Evolutionary conservation across 805 yeast genomes (phyloP).

Genomic region (Peterozyma toletana): DNA sequence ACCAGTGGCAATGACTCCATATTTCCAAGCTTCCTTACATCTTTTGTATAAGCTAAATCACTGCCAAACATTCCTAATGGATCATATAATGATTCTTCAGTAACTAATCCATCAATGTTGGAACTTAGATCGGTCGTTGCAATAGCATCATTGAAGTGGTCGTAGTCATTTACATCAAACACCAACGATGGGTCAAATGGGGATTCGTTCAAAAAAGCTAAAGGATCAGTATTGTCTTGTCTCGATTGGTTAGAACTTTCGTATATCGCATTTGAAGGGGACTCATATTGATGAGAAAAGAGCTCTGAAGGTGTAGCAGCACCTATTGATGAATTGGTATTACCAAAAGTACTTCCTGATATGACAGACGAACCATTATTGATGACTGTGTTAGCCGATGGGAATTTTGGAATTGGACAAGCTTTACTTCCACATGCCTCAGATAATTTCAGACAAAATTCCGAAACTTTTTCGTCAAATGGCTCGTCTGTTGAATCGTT

Average conservation of each 20-base stretch:
- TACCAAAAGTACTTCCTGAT: not conserved
- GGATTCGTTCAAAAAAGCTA: constrained; percentile 36
- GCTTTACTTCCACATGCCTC: constrained; percentile 78
- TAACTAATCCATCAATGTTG: constrained; percentile 35
- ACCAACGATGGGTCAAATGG: constrained; percentile 51
- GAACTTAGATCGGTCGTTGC: constrained; percentile 16
- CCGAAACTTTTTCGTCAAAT: constrained; percentile 64
- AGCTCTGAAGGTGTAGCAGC: not conserved
- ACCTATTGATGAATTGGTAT: not conserved
- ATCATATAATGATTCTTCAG: constrained; percentile 53
- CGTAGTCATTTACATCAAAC: constrained; percentile 20
- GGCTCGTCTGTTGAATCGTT: not conserved
- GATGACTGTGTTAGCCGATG: constrained; percentile 5
- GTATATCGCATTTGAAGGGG: not conserved
- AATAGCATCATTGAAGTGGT: constrained; percentile 8
- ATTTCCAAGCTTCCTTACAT: not conserved
- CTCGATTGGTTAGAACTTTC: not conserved
- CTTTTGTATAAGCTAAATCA: not conserved
- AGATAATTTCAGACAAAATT: constrained; percentile 69
- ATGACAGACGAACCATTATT: constrained; percentile 1
- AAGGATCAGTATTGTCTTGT: constrained; percentile 26
- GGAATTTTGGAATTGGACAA: constrained; percentile 53
- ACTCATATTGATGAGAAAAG: not conserved
- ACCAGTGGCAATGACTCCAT: not conserved
- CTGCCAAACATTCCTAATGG: constrained; percentile 28